These are phyloP conservation scores for Lithohypha guttulata DNA, from an alignment of 2,329 filamentous ascomycete genomes.

Conservation along the genomic window DNA sequence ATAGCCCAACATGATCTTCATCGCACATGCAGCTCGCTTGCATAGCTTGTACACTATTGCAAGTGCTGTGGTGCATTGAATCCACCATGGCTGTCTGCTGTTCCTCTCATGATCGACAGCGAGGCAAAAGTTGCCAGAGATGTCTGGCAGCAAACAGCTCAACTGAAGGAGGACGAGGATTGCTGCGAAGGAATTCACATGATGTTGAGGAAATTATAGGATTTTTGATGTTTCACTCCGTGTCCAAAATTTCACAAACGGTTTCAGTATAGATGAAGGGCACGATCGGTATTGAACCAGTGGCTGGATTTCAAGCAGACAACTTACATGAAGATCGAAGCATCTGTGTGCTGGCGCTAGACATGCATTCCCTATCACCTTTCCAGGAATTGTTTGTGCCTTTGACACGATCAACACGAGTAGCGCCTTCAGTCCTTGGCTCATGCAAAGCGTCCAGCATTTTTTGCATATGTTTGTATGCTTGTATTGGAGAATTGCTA, in stretches of 20 bases:
- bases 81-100: too few relatives aligned
- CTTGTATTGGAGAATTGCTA: slow-evolving; percentile 47
- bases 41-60: too few relatives aligned
- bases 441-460: slow-evolving; percentile 49
- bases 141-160: too few relatives aligned
- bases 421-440: slow-evolving; percentile 48
- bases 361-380: background rate
- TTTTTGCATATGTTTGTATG: slow-evolving; percentile 37
- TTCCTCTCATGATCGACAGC: too few relatives aligned
- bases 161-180: too few relatives aligned
- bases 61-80: too few relatives aligned
- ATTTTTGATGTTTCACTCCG: too few relatives aligned
- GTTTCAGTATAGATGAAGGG: background rate
- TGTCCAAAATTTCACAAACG: background rate
- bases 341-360: background rate
- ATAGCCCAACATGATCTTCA: too few relatives aligned
- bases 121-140: too few relatives aligned
- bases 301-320: background rate
- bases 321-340: background rate
- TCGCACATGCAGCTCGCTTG: too few relatives aligned
- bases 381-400: slow-evolving; percentile 45
- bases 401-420: slow-evolving; percentile 46
- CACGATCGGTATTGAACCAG: background rate
- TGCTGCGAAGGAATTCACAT: too few relatives aligned
- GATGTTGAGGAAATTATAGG: too few relatives aligned